Evolutionary conservation across 495 filamentous ascomycete species (phyloP), one percentile per base, ranked within the genome.

Genomic region (Neurospora hispaniola): DNA sequence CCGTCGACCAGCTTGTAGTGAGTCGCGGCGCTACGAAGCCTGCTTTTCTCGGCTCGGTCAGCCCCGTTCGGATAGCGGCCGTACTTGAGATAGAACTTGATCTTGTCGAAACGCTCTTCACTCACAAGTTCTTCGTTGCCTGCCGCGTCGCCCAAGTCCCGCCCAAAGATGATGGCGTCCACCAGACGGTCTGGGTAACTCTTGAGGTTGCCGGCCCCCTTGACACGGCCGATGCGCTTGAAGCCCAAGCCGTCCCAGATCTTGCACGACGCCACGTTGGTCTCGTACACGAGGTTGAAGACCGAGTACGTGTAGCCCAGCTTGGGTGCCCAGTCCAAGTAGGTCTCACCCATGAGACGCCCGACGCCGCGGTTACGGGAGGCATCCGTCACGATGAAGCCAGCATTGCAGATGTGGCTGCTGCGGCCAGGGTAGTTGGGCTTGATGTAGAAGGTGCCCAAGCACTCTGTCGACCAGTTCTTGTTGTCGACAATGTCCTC

Each of bases 161-260:
- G 89, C 4, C 96, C 96, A 80, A 96, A 99, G 71, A 98, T 97
- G 81, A 98, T 97, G 69, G 96, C 96, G 81, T 99, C 96, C 59
- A 98, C 89, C 62, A 91, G 87, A 74, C 93, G 89, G 73, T 89
- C 90, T 2, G 93, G 93, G 73, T 91, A 89, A 48, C 92, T 93
- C 77, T 91, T 90, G 39, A 99, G 87, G 77, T 91, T 91, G 62
- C 96, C 96, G 74, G 91, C 93, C 43, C 91, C 93, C 77, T 94
- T 94, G 74, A 99, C 91, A 59, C 91, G 89, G 4, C 96, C 96
- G 79, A 99, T 96, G 46, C 96, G 90, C 83, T 99, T 97, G 83
- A 99, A 99, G 40, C 96, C 96, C n/a, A 99, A 87, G 2, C 91
- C 93, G 81, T 99, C 96, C 96, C 96, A 99, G 73, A 99, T 94